A percentile compares a stretch with the other conserved stretches of the same genome.
These are phyloP conservation scores for Aspergillus incahuasiensis DNA, from an alignment of 495 filamentous ascomycete genomes.

Conservation along the genomic window DNA sequence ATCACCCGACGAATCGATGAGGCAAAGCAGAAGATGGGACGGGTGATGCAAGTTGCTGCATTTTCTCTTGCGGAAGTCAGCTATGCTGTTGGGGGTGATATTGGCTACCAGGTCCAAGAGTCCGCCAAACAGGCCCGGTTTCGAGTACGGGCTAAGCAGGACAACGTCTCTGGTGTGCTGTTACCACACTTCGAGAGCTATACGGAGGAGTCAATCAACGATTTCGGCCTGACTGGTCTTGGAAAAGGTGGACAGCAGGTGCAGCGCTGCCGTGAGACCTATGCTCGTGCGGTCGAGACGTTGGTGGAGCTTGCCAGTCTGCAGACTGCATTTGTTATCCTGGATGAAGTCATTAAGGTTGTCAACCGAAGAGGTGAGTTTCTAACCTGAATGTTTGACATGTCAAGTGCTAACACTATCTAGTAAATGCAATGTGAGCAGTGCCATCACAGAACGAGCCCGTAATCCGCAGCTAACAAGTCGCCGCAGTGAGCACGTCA, in stretches of 20 bases:
- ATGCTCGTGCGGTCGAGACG: slow-evolving; percentile 94
- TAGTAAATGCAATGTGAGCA: slow-evolving; percentile 90
- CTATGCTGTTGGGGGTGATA: slow-evolving; percentile 93
- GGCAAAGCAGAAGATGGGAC: slow-evolving; percentile 98
- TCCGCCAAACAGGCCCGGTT: slow-evolving; percentile 90
- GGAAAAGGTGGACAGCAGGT: slow-evolving; percentile 98
- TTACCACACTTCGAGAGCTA: slow-evolving; percentile 89
- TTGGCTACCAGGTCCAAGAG: slow-evolving; percentile 95
- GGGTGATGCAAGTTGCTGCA: slow-evolving; percentile 98
- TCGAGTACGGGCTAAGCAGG: slow-evolving; percentile 86
- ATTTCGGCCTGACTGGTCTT: slow-evolving; percentile 92
- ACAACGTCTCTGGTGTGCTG: slow-evolving; percentile 96
- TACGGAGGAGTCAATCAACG: slow-evolving; percentile 77
- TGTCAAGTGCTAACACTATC: slow-evolving; percentile 22
- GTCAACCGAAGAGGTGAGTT: slow-evolving; percentile 88
- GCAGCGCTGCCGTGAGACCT: slow-evolving; percentile 90
- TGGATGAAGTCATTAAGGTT: slow-evolving; percentile 99
- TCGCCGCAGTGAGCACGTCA: slow-evolving; percentile 71
- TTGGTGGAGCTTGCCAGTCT: slow-evolving; percentile 94
- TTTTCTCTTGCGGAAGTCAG: slow-evolving; percentile 97
- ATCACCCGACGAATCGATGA: slow-evolving; percentile 97
- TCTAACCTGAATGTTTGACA: neutral
- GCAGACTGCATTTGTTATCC: slow-evolving; percentile 95
- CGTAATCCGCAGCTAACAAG: slow-evolving; percentile 19
- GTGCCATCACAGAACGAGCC: too few relatives aligned